Evolutionary conservation across 768 basidiomycete genomes (phyloP), one percentile per base, ranked within the genome.

Genomic region (Agrocybe praecox): DNA sequence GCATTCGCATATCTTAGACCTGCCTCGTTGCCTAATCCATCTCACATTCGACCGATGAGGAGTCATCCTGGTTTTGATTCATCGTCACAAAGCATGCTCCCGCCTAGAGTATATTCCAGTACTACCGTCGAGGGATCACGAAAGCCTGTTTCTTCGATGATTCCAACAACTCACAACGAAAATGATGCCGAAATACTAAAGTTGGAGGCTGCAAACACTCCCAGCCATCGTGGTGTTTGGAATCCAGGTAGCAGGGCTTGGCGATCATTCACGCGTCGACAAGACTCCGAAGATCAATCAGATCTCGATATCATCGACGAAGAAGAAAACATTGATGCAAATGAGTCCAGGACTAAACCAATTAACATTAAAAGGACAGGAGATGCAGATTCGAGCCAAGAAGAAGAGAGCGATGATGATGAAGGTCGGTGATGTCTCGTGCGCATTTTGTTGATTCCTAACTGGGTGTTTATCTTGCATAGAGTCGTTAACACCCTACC

Each of bases 171-270:
- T 29, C 26, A 5, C 9, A 29, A 29, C 9, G 64, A 66, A 50
- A 44, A 62, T 45, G 63, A 65, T 62, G 76, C 74, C 29, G 82
- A 84, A 61, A 75, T 90, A 32, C 56, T 83, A 62, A 80, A 78
- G 60, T 76, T 90, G 29, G 82, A 90, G n/a, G 87, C 87, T 9
- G 88, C 87, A 23, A 76, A 82, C 70, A 83, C 76, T 26, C 86
- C 88, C 1, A 90, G 87, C 60, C 89, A 91, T 67, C 79, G 87
- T 52, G 82, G 78, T n/a, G 83, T 83, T 12, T 90, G 88, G 89
- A 83, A 75, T 63, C 79, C 80, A 58, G 79, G 82, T 63, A 80
- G 86, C 63, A 80, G 76, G 58, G 83, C 86, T 12, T 90, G 88
- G 88, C 78, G 81, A 55, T 67, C 80, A 18, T 86, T 90, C 62